Base-by-base conservation (phyloP, 306 rosid genomes). In the Corylus americana region DNA sequence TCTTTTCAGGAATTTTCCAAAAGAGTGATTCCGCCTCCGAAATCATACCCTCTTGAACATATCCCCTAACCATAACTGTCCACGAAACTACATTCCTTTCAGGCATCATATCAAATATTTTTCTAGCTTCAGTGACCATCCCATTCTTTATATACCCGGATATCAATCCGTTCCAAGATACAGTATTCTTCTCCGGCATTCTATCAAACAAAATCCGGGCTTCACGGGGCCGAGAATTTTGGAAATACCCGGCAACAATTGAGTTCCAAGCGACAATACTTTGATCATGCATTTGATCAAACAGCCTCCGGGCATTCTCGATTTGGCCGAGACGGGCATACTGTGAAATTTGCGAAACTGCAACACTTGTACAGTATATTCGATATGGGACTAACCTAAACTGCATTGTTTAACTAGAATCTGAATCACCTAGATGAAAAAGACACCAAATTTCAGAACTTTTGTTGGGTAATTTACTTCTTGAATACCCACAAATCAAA, bases 31-130 rank as follows among this genome's bases (percentile, higher is more conserved):
- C 89, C 1, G 89, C 91, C 48, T 86, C 88, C 0, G 63, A 74
- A 14, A 83, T 29, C 80, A 79, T 71, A 2, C 86, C 83, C 71
- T 64, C 12, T 22, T 80, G 87, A 47, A 82, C 76, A 49, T 87
- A 87, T 45, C 91, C 93, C 11, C 87, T 83, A 70, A 90, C 90
- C 86, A 84, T 83, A 10, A 87, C 82, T 22, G 91, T 90, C 93
- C 93, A 90, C 0, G 93, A 87, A 61, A 90, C 85, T 2, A 87
- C 90, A 35, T 85, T 90, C 1, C 87, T 81, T 12, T 84, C 88
- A 27, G 83, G 80, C 91, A 88, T 88, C 16, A 59, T 12, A 55
- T 86, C 78, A 7, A 88, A 88, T 5, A 84, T 12, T 48, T 74
- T 77, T 76, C 86, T 85, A 0, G 91, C 89, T 57, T 88, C 88